A percentile compares a stretch with the other conserved stretches of the same genome.
These are phyloP conservation scores for Ehretia macrophylla DNA, from an alignment of 257 asterid genomes.

Conservation along the genomic window DNA sequence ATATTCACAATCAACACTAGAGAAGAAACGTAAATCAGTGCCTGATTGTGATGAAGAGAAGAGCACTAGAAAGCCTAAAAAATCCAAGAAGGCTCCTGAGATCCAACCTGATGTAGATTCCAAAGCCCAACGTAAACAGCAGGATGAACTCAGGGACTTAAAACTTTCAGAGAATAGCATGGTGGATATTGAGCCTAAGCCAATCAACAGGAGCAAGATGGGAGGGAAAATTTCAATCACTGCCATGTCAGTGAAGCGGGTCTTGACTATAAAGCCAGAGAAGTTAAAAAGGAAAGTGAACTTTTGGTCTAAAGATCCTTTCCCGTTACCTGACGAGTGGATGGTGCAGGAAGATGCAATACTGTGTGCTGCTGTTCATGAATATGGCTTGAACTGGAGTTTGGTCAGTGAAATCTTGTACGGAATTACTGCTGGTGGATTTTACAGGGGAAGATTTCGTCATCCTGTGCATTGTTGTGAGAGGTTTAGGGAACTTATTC, in stretches of 20 bases:
- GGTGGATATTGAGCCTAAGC: constrained; percentile 54
- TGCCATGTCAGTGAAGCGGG: constrained; percentile 62
- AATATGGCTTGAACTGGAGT: constrained; percentile 90
- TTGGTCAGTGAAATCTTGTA: constrained; percentile 76
- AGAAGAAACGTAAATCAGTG: constrained; percentile 57
- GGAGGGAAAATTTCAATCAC: constrained; percentile 68
- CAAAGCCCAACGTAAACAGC: constrained; percentile 44
- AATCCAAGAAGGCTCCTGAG: constrained; percentile 51
- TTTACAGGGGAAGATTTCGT: constrained; percentile 77
- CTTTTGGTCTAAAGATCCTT: constrained; percentile 55
- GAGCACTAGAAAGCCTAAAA: constrained; percentile 61
- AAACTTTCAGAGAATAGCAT: constrained; percentile 40
- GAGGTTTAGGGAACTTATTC: constrained; percentile 87
- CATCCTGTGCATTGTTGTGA: constrained; percentile 90
- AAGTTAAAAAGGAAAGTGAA: constrained; percentile 67
- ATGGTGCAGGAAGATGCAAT: constrained; percentile 78
- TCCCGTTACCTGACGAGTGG: constrained; percentile 81
- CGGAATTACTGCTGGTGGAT: constrained; percentile 75
- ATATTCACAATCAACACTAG: constrained; percentile 54
- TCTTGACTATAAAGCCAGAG: constrained; percentile 71
- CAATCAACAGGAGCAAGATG: constrained; percentile 47
- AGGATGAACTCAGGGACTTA: constrained; percentile 40
- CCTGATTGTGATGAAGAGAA: constrained; percentile 53
- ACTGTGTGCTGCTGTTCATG: constrained; percentile 76
- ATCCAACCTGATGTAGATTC: constrained; percentile 25